A percentile compares a stretch with the other conserved stretches of the same genome.
Conservation (phyloP, 208 protist genomes). For the Trypanosoma cruzi region DNA sequence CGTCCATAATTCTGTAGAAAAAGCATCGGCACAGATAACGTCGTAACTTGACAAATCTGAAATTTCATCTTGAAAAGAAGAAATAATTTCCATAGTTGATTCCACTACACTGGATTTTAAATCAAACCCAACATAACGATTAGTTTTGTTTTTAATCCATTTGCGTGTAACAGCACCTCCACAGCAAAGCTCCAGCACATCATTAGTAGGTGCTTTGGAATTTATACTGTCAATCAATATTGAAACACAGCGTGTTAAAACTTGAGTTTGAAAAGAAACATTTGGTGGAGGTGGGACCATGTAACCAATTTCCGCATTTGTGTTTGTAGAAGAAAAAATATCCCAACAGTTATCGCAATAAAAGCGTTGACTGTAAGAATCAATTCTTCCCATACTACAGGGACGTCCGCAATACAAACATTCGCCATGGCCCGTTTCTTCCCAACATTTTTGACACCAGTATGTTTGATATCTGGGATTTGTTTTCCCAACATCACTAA, state of each 20-base stretch:
- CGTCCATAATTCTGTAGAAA: slow-evolving; percentile 79
- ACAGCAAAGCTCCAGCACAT: slow-evolving; percentile 88
- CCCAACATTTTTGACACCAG: slow-evolving; percentile 85
- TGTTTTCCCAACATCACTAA: slow-evolving; percentile 69
- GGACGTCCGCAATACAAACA: slow-evolving; percentile 75
- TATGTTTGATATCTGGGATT: slow-evolving; percentile 64
- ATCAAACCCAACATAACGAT: slow-evolving; percentile 79
- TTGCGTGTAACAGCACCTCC: slow-evolving; percentile 77
- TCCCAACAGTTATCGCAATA: slow-evolving; percentile 88
- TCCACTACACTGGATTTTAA: slow-evolving; percentile 66
- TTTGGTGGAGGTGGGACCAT: slow-evolving; percentile 75
- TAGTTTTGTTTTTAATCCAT: slow-evolving; percentile 85
- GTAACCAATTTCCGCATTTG: slow-evolving; percentile 67
- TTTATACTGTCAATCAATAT: slow-evolving; percentile 80
- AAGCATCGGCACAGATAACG: slow-evolving; percentile 76
- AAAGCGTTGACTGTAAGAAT: slow-evolving; percentile 60
- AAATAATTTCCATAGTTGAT: slow-evolving; percentile 38
- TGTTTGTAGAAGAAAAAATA: slow-evolving; percentile 64
- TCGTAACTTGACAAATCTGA: slow-evolving; percentile 52
- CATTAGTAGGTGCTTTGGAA: slow-evolving; percentile 69
- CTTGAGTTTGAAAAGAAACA: slow-evolving; percentile 71
- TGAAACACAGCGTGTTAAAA: slow-evolving; percentile 71
- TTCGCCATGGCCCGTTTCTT: slow-evolving; percentile 81
- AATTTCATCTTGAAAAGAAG: slow-evolving; percentile 40
- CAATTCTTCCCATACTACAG: slow-evolving; percentile 63